These are phyloP conservation scores for Bolboschoenus planiculmis DNA, from an alignment of 176 grass and related monocot genomes.

Conservation along the genomic window DNA sequence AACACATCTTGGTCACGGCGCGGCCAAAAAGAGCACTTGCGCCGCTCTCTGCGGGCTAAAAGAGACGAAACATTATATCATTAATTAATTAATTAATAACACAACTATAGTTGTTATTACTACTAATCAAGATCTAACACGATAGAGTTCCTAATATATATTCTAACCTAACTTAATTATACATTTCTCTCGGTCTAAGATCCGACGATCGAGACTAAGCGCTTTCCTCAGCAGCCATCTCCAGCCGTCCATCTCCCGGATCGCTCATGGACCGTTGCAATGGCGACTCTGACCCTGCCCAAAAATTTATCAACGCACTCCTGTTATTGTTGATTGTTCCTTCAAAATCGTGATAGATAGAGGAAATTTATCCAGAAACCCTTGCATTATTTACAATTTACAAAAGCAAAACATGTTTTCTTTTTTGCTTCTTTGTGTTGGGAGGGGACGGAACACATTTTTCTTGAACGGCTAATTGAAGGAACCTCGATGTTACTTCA, in stretches of 20 bases:
- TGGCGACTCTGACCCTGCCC: conserved; percentile 50
- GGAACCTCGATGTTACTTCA: neutral
- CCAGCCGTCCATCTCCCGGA: conserved; percentile 26
- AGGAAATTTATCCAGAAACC: neutral
- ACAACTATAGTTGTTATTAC: conserved; percentile 5
- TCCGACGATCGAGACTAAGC: neutral
- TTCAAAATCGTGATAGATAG: neutral
- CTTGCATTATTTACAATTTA: neutral
- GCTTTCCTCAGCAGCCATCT: neutral
- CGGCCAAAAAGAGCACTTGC: neutral
- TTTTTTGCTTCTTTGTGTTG: neutral
- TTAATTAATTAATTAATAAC: conserved; percentile 12
- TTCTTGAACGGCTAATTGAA: neutral
- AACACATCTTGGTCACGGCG: conserved; percentile 8
- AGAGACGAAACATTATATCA: conserved; percentile 15
- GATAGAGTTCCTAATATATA: neutral
- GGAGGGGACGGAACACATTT: neutral
- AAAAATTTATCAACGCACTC: neutral
- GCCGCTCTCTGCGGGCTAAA: neutral
- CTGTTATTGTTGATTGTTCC: neutral
- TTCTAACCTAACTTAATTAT: neutral
- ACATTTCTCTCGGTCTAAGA: neutral
- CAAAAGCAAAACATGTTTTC: neutral
- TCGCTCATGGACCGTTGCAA: conserved; percentile 49
- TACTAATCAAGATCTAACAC: conserved; percentile 5